A percentile compares a stretch with the other conserved stretches of the same genome.
phyloP scores from a whole-genome alignment of 768 basidiomycete species.

The Nevesoporus exiguus region DNA sequence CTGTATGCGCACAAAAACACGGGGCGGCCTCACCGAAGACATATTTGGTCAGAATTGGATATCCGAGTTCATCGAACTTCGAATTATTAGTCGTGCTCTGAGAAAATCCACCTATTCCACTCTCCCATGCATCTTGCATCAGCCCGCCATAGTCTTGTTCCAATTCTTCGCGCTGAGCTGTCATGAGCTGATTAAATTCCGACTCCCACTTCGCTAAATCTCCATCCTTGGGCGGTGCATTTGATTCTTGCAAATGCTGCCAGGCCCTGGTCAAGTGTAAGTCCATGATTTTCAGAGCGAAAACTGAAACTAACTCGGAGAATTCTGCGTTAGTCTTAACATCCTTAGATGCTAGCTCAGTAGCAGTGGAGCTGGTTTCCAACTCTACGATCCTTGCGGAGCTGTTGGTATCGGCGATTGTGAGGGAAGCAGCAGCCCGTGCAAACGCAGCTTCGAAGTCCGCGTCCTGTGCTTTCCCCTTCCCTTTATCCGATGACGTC shows the following conservation, averaged over 20 bases:
- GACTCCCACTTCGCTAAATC: constrained; percentile 81
- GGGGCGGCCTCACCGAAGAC: constrained; percentile 60
- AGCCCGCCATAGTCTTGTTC: constrained; percentile 58
- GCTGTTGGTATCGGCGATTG: constrained; percentile 37
- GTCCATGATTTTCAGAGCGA: constrained; percentile 1
- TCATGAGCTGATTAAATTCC: constrained; percentile 78
- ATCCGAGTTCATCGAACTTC: constrained; percentile 67
- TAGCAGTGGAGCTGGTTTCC: constrained; percentile 37
- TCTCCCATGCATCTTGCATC: constrained; percentile 67
- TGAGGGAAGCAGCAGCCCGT: constrained; percentile 55
- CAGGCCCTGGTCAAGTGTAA: constrained; percentile 45
- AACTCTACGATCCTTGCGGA: constrained; percentile 54
- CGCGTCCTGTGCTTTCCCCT: constrained; percentile 73
- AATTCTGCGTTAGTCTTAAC: constrained; percentile 40
- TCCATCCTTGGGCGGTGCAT: constrained; percentile 52
- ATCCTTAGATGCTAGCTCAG: constrained; percentile 40
- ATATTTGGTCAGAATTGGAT: constrained; percentile 72
- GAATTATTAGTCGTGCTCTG: constrained; percentile 32
- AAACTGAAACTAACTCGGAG: constrained; percentile 43
- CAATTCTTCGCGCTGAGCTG: constrained; percentile 57
- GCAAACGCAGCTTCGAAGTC: constrained; percentile 88
- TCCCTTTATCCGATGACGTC: constrained; percentile 49
- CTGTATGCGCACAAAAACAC: neutral
- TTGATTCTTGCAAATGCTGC: constrained; percentile 58
- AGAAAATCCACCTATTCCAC: constrained; percentile 44